These are phyloP conservation scores for Sugiyamaella qingdaonensis DNA, from an alignment of 805 yeast species.

Conservation along the genomic window DNA sequence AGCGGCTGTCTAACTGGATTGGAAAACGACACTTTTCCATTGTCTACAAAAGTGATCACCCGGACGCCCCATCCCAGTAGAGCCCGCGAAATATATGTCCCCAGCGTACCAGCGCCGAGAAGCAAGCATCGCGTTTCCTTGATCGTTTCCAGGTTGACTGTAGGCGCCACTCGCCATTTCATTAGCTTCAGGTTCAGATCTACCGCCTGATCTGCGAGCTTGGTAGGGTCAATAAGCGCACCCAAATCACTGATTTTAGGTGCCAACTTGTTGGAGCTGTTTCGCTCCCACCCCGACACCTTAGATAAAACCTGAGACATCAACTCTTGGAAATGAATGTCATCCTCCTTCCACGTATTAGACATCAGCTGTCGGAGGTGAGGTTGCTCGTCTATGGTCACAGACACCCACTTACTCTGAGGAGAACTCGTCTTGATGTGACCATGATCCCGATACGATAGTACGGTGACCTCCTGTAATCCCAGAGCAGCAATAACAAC, in stretches of 20 bases:
- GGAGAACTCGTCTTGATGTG: conserved; percentile 7
- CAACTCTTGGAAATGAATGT: conserved; percentile 61
- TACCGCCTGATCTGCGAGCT: conserved; percentile 85
- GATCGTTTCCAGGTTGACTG: conserved; percentile 63
- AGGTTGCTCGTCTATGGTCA: conserved; percentile 16
- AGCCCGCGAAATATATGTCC: conserved; percentile 83
- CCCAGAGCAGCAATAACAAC: conserved; percentile 42
- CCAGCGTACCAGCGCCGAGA: conserved; percentile 96
- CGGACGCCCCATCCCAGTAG: conserved; percentile 94
- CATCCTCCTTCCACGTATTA: conserved; percentile 83
- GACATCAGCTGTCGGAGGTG: conserved; percentile 17
- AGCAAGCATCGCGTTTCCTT: conserved; percentile 60
- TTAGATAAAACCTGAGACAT: conserved; percentile 58
- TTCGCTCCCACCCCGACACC: conserved; percentile 88
- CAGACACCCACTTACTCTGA: conserved; percentile 28
- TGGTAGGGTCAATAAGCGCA: conserved; percentile 70
- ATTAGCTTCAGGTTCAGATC: conserved; percentile 85
- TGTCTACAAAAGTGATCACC: conserved; percentile 82
- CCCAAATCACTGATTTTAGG: conserved; percentile 86
- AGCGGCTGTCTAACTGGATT: conserved; percentile 95
- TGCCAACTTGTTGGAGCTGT: conserved; percentile 59
- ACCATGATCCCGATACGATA: conserved; percentile 36
- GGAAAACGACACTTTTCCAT: conserved; percentile 81
- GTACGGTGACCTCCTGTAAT: conserved; percentile 34
- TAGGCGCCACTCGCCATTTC: conserved; percentile 96